These are phyloP conservation scores for Yamadazyma pseudoaaseri DNA, from an alignment of 1,139 yeast genomes.

Conservation along the genomic window DNA sequence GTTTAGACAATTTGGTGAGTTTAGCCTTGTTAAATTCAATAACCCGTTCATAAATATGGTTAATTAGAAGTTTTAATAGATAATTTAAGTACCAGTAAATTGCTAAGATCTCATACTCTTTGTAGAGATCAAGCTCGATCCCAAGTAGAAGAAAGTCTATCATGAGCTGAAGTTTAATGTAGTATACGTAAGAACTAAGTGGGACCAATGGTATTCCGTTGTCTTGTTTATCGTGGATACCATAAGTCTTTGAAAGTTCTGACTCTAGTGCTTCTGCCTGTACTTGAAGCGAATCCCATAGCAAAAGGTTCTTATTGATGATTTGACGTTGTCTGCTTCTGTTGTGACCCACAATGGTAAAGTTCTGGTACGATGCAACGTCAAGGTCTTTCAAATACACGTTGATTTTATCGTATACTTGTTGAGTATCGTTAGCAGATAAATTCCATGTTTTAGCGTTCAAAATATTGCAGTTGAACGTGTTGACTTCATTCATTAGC, in stretches of 20 bases:
- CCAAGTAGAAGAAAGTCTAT: conserved; percentile 70
- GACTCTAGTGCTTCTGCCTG: conserved; percentile 54
- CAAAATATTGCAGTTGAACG: conserved; percentile 23
- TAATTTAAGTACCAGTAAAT: conserved; percentile 69
- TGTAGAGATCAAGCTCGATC: conserved; percentile 73
- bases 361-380: conserved; percentile 51
- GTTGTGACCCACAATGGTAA: conserved; percentile 65
- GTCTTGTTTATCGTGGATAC: conserved; percentile 33
- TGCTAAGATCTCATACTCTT: conserved; percentile 64
- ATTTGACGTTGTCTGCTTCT: conserved; percentile 80
- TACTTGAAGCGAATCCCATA: conserved; percentile 84
- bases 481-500: conserved; percentile 25
- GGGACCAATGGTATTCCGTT: conserved; percentile 42
- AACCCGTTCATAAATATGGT: conserved; percentile 51
- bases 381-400: conserved; percentile 37
- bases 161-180: conserved; percentile 68
- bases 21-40: conserved; percentile 34
- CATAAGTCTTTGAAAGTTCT: conserved; percentile 29
- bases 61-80: conserved; percentile 47
- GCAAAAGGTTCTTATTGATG: conserved; percentile 51
- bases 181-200: conserved; percentile 66
- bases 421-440: conserved; percentile 17
- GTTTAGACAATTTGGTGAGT: conserved; percentile 39
- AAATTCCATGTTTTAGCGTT: conserved; percentile 23
- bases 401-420: conserved; percentile 11